Conservation (phyloP, 345 rosid genomes). For the Abelmoschus esculentus region DNA sequence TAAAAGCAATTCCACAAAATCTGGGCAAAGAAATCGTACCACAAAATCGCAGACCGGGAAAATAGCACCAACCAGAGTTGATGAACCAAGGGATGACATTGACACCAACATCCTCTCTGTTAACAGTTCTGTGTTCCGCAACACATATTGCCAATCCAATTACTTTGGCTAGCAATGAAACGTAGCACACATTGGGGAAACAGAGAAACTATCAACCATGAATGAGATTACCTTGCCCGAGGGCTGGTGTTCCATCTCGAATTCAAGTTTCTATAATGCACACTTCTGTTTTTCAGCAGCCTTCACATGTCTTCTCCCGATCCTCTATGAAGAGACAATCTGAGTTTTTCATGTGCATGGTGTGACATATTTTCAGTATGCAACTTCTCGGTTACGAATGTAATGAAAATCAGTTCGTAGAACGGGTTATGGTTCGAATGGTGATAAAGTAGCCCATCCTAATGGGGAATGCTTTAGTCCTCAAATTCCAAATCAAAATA, state of each 20-base stretch:
- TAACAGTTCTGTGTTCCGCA: no score
- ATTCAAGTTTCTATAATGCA: not conserved
- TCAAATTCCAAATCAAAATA: conserved; percentile 40
- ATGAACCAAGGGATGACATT: no score
- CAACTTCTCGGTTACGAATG: not conserved
- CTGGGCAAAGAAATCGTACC: no score
- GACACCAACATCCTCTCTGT: no score
- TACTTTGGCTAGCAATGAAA: no score
- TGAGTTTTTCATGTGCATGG: not conserved
- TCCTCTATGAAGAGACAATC: not conserved
- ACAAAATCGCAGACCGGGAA: no score
- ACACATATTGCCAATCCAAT: no score
- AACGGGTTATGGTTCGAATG: not conserved
- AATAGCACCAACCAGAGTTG: no score
- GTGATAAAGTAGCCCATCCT: not conserved
- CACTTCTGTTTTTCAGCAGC: not conserved
- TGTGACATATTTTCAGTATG: not conserved
- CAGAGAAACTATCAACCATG: no score
- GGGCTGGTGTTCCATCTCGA: not conserved
- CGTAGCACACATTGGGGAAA: no score
- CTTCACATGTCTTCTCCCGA: not conserved
- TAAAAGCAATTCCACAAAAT: no score
- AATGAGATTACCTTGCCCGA: not conserved
- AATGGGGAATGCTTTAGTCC: conserved; percentile 14
- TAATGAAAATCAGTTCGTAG: not conserved